Base-by-base conservation (phyloP, 2,329 filamentous ascomycete species). In the Diaporthe sp. region DNA sequence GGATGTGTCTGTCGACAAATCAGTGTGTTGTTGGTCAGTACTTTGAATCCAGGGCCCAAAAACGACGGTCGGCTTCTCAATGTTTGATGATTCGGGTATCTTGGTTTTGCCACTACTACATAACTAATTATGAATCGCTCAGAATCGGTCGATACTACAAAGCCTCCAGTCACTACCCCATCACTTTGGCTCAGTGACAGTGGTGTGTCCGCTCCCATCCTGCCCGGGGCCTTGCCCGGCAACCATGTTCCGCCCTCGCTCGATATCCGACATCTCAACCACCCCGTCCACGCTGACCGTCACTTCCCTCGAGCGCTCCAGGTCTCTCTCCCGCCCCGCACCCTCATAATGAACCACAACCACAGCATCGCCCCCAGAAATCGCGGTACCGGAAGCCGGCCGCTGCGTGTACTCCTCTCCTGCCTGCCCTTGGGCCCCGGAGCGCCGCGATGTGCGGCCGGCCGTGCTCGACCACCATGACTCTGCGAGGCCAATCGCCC, bases 381-480 rank as follows among this genome's bases (percentile, higher is more conserved):
- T 19, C 3, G 31, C 55, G 1, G 34, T 6, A 2, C 17, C 31
- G 4, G 55, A 37, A 39, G 31, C 37, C 9, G 57, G 17, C 57
- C 28, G 31, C 3, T 34, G 17, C 31, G 55, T 2, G 3, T 34
- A 7, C 37, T n/a, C 19, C 8, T 51, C 46, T 2, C 2, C 22
- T 9, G 8, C 12, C 55, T 58, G 55, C 3, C 46, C 22, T 4
- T 17, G 42, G 39, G 1, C 25, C 25, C 60, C 42, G 3, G 60
- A 65, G 8, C 42, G 60, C 25, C 42, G 42, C 17, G 60, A 65
- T 7, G 61, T 51, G 5, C 61, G 61, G 42, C 44, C 61, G 15
- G 9, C 44, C 3, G 62, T 68, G 62, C 62, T 68, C 12, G 62
- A 68, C 62, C 44, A 12, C 44, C 44, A 51, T 22, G 44, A 53